Evolutionary conservation across 768 basidiomycete genomes (phyloP), one percentile per base, ranked within the genome.

Genomic region (Rhodocollybia butyracea): DNA sequence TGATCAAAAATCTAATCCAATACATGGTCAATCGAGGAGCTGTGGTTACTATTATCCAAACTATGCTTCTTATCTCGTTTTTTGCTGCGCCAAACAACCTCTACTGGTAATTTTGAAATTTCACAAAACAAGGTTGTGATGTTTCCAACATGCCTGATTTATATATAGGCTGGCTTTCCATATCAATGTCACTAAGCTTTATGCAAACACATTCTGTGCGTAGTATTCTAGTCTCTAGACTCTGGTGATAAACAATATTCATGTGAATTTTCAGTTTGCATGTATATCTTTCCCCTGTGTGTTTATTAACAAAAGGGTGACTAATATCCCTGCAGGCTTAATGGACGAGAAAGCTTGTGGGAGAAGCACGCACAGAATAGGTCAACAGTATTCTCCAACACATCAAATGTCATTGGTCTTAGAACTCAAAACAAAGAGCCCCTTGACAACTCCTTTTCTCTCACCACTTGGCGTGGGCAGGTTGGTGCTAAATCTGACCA

Each of bases 151-250:
- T 29, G 10, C n/a, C n/a, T n/a, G n/a, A n/a, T n/a, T n/a, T n/a
- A n/a, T n/a, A 39, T 22, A 34, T 48, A 79, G 77, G 78, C 63
- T 79, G 46, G 73, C 77, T 1, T 71, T 79, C 56, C 77, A 79
- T 56, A 67, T 78, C 56, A 77, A 77, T 53, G 73, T 78, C 11
- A 78, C 77, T 2, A 77, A 75, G 43, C 65, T 79, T 5, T 79
- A 79, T 56, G 77, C 74, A 19, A 78, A 78, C 57, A 77, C 76
- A 0, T 78, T 78, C 63, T 78, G 78, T 78, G 54, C 69, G 78
- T 42, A n/a, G 17, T 45, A 11, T 27, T 4, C 5, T 34, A n/a
- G n/a, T n/a, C n/a, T n/a, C n/a, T n/a, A 34, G 1, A 32, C n/a
- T 32, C 31, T 24, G 21, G 30, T 48, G 31, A 48, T 31, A n/a